A percentile compares a stretch with the other conserved stretches of the same genome.
Conservation (phyloP, 768 basidiomycete species). For the Naganishia friedmannii region DNA sequence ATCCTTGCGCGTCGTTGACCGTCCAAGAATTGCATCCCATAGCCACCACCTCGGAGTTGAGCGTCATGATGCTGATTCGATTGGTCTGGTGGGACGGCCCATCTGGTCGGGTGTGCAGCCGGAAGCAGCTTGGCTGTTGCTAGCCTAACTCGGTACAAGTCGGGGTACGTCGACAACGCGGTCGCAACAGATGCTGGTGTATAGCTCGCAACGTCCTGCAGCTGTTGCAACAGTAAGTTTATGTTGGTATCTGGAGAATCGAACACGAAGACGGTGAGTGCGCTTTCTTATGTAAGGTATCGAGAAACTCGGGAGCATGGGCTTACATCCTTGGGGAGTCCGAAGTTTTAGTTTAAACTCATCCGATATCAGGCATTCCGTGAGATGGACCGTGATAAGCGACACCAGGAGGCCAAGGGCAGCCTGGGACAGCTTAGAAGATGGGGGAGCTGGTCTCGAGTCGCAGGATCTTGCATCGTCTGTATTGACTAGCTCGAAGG, state of each 20-base stretch:
- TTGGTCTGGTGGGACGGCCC: not conserved
- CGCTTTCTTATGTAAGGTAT: not conserved
- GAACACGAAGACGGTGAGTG: not conserved
- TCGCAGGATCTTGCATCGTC: not conserved
- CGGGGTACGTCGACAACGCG: not conserved
- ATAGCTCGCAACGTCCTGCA: not conserved
- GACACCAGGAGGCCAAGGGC: not conserved
- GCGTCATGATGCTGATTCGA: not conserved
- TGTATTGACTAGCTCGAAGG: not conserved
- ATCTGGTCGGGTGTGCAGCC: not conserved
- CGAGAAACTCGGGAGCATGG: too few species aligned
- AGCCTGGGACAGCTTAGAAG: not conserved
- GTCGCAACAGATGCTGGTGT: conserved; percentile 1
- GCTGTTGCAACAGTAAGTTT: not conserved
- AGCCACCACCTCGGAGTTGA: not conserved
- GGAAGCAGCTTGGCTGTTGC: not conserved
- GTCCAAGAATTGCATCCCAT: conserved; percentile 10
- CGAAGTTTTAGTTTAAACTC: conserved; percentile 2
- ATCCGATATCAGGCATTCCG: conserved; percentile 1
- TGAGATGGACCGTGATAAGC: not conserved
- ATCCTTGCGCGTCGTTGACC: conserved; percentile 4
- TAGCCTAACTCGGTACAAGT: not conserved
- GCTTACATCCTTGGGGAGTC: conserved; percentile 22
- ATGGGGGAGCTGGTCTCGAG: not conserved
- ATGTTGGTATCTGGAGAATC: not conserved